These are phyloP conservation scores for Cronartium quercuum DNA, from an alignment of 1,284 basidiomycete species.

Conservation along the genomic window DNA sequence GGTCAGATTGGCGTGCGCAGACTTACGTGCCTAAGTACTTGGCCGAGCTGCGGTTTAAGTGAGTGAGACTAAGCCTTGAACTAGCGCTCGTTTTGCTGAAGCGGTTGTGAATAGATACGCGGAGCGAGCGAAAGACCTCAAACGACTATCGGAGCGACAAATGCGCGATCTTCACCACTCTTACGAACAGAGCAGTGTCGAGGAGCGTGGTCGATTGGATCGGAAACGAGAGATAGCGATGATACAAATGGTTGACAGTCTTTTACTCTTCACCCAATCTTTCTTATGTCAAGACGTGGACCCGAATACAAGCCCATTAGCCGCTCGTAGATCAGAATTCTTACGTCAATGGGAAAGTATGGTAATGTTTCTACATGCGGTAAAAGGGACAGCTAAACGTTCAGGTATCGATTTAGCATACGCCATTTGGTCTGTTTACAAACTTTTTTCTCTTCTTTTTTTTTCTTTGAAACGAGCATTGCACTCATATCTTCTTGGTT, in stretches of 20 bases:
- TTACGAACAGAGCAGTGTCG: too few relatives aligned
- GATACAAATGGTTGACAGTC: constrained; percentile 6
- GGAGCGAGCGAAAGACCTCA: constrained; percentile 25
- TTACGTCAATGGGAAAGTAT: constrained; percentile 24
- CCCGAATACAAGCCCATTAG: too few relatives aligned
- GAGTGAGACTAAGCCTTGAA: neutral
- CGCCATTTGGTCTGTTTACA: constrained; percentile 21
- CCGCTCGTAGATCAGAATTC: neutral
- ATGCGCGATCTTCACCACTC: too few relatives aligned
- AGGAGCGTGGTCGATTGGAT: too few relatives aligned
- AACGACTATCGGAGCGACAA: constrained; percentile 13
- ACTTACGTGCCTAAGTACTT: neutral
- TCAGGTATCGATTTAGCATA: constrained; percentile 21
- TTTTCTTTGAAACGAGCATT: neutral
- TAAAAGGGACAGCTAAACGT: constrained; percentile 10
- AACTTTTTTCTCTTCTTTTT: neutral
- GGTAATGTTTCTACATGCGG: constrained; percentile 2
- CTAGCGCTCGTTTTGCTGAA: neutral
- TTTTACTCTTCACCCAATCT: constrained; percentile 26
- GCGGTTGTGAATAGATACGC: constrained; percentile 1
- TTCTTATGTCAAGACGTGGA: constrained; percentile 23
- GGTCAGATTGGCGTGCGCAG: constrained; percentile 17
- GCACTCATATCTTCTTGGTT: neutral
- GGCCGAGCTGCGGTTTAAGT: neutral
- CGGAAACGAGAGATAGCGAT: constrained; percentile 7